Conservation (phyloP, 2,329 filamentous ascomycete genomes). For the Fusarium luffae region DNA sequence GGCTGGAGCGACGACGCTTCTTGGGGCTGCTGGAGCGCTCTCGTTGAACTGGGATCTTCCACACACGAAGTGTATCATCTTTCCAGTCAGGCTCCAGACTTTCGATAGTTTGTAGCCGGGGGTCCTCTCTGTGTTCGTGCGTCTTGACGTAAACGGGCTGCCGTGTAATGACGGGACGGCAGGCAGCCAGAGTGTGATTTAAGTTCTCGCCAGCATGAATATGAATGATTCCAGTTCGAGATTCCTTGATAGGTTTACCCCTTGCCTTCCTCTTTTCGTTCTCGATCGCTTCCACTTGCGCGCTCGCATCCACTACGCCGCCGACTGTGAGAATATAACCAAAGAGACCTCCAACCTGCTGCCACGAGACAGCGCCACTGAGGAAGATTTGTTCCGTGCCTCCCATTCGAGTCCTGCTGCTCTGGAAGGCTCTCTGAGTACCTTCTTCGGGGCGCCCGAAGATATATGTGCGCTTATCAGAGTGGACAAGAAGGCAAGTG, state of each 20-base stretch:
- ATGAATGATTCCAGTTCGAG: constrained; percentile 57
- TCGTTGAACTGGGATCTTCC: constrained; percentile 73
- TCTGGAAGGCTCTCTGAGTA: constrained; percentile 79
- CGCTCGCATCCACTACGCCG: constrained; percentile 67
- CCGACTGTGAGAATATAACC: constrained; percentile 88
- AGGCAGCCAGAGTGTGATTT: constrained; percentile 82
- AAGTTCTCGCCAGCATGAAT: constrained; percentile 86
- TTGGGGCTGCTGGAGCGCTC: constrained; percentile 50
- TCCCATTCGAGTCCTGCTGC: constrained; percentile 72
- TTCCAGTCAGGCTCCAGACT: constrained; percentile 71
- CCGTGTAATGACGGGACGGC: constrained; percentile 85
- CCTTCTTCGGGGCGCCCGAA: constrained; percentile 88
- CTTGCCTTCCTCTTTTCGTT: constrained; percentile 57
- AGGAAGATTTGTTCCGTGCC: constrained; percentile 84
- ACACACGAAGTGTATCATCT: constrained; percentile 83
- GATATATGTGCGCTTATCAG: constrained; percentile 84
- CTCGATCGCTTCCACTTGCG: constrained; percentile 53
- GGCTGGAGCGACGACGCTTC: constrained; percentile 49
- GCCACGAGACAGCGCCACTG: constrained; percentile 81
- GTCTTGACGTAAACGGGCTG: constrained; percentile 80
- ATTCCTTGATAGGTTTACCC: constrained; percentile 47
- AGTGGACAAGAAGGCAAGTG: constrained; percentile 80
- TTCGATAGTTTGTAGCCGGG: constrained; percentile 45
- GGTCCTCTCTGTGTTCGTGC: constrained; percentile 70
- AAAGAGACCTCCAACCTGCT: constrained; percentile 80